phyloP scores from a whole-genome alignment of 352 stramenopile genomes.

The Phytophthora macrochlamydospora region DNA sequence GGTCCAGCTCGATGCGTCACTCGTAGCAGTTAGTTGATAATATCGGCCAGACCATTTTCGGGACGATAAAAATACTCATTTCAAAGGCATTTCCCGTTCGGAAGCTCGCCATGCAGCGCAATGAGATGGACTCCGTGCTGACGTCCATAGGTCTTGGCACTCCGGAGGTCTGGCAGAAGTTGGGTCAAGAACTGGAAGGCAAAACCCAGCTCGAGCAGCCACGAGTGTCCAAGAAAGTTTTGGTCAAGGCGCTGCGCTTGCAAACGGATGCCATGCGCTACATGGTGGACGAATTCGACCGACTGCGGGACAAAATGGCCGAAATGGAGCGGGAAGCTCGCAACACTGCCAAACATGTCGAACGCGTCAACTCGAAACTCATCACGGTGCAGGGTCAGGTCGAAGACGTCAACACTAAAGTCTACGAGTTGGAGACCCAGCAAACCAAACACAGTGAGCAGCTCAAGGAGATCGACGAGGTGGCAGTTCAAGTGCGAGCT shows the following conservation, averaged over 20 bases:
- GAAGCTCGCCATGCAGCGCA: slow-evolving; percentile 67
- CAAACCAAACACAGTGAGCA: slow-evolving; percentile 67
- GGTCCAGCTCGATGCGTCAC: slow-evolving; percentile 68
- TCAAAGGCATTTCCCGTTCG: slow-evolving; percentile 11
- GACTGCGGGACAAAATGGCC: slow-evolving; percentile 72
- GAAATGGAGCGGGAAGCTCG: slow-evolving; percentile 81
- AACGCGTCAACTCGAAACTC: slow-evolving; percentile 79
- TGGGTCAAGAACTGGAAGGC: slow-evolving; percentile 81
- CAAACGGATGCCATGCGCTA: slow-evolving; percentile 86
- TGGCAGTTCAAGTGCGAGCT: slow-evolving; percentile 47
- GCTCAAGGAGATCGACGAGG: slow-evolving; percentile 78
- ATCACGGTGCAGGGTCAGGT: slow-evolving; percentile 76
- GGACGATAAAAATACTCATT: slow-evolving; percentile 35
- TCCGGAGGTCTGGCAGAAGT: slow-evolving; percentile 78
- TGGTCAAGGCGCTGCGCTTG: slow-evolving; percentile 83
- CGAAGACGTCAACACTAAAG: slow-evolving; percentile 69
- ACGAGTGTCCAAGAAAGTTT: slow-evolving; percentile 82
- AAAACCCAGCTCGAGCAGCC: slow-evolving; percentile 82
- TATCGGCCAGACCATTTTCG: background rate
- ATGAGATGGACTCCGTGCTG: slow-evolving; percentile 77
- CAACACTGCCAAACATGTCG: slow-evolving; percentile 78
- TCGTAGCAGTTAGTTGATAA: slow-evolving; percentile 22
- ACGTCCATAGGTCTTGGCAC: slow-evolving; percentile 69
- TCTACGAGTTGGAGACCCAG: slow-evolving; percentile 66
- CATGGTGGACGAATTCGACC: slow-evolving; percentile 85